These are phyloP conservation scores for Skeletonema marinoi DNA, from an alignment of 108 stramenopile genomes.

Conservation along the genomic window DNA sequence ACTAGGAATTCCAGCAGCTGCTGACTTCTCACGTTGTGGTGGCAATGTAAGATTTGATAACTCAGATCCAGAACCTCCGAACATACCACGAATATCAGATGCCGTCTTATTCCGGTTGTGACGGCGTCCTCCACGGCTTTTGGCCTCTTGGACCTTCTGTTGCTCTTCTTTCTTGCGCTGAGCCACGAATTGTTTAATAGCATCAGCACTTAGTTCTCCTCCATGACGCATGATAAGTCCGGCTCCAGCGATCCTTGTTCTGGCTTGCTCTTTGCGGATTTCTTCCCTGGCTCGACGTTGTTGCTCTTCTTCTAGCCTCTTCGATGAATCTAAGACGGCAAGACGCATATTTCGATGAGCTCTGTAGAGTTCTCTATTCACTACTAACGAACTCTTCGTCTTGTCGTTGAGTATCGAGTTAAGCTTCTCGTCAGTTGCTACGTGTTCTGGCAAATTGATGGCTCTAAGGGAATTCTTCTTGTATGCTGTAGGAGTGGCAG, in stretches of 20 bases:
- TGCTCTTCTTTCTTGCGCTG: constrained; percentile 47
- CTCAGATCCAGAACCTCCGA: constrained; percentile 32
- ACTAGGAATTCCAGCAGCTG: constrained; percentile 19
- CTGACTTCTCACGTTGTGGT: constrained; percentile 6
- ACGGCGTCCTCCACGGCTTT: constrained; percentile 42
- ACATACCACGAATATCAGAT: constrained; percentile 55
- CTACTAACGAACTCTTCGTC: constrained; percentile 46
- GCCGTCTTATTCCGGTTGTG: constrained; percentile 51
- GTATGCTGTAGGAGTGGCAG: not conserved
- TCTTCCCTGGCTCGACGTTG: constrained; percentile 49
- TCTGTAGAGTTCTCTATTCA: constrained; percentile 52
- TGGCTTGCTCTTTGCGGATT: constrained; percentile 45
- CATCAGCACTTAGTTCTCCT: constrained; percentile 45
- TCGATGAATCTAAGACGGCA: constrained; percentile 59
- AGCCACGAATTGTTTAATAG: constrained; percentile 45
- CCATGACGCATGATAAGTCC: constrained; percentile 60
- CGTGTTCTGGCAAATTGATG: constrained; percentile 46
- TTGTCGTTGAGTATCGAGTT: constrained; percentile 33
- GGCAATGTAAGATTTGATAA: constrained; percentile 34
- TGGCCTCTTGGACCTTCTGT: constrained; percentile 41
- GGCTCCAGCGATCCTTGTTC: constrained; percentile 30
- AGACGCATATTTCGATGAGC: constrained; percentile 64
- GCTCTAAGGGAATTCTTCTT: constrained; percentile 22
- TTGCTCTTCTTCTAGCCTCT: constrained; percentile 63
- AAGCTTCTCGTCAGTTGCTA: constrained; percentile 7